A percentile compares a stretch with the other conserved stretches of the same genome.
Conservation (phyloP, 1,139 yeast genomes). For the Yamadazyma buinensis region DNA sequence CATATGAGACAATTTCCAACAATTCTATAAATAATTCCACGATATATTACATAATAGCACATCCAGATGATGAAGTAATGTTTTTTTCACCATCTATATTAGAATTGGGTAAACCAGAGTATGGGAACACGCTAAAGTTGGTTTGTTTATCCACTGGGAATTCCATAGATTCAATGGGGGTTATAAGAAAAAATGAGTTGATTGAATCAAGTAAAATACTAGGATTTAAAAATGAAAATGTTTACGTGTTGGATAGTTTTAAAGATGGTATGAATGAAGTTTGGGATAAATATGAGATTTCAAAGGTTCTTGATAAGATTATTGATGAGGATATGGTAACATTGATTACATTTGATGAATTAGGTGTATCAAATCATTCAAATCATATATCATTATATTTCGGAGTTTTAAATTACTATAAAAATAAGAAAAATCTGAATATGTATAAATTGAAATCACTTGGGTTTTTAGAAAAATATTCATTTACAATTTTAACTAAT, state of each 20-base stretch:
- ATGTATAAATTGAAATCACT: constrained; percentile 44
- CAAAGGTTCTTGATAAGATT: constrained; percentile 20
- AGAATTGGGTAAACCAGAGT: constrained; percentile 45
- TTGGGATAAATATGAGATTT: constrained; percentile 57
- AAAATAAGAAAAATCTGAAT: constrained; percentile 9
- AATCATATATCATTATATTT: constrained; percentile 70
- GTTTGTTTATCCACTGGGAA: constrained; percentile 80
- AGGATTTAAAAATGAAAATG: constrained; percentile 44
- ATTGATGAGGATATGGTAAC: constrained; percentile 21
- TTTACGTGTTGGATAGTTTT: constrained; percentile 47
- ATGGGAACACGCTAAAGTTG: constrained; percentile 51
- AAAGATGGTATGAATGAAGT: constrained; percentile 69
- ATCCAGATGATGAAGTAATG: constrained; percentile 99
- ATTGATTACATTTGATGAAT: constrained; percentile 74
- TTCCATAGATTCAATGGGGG: constrained; percentile 62
- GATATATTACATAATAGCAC: constrained; percentile 70
- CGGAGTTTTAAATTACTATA: constrained; percentile 45
- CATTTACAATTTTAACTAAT: constrained; percentile 46
- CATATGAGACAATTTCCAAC: constrained; percentile 33
- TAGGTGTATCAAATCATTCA: constrained; percentile 82
- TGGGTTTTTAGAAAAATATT: constrained; percentile 48
- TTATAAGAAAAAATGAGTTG: constrained; percentile 57
- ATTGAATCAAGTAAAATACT: constrained; percentile 52
- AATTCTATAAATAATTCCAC: constrained; percentile 31
- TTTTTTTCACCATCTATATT: constrained; percentile 82